Conservation (phyloP, 805 yeast genomes). For the Lachancea nothofagi region DNA sequence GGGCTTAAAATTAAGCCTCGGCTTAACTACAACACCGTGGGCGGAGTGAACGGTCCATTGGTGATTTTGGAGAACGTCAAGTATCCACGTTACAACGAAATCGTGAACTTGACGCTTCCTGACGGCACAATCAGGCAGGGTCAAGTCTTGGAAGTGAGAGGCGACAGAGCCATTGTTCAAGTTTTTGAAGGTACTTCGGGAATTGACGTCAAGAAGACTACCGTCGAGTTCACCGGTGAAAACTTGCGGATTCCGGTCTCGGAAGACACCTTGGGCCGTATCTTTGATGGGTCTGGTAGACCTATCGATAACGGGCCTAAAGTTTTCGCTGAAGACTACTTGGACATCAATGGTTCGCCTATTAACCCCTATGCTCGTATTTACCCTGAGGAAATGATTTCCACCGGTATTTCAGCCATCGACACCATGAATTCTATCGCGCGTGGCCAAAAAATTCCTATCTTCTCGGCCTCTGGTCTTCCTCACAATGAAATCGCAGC, state of each 20-base stretch:
- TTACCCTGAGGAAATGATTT: constrained; percentile 99
- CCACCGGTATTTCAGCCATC: constrained; percentile 97
- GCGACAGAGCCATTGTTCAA: constrained; percentile 95
- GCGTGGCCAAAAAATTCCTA: constrained; percentile 99
- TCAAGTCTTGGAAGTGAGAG: constrained; percentile 96
- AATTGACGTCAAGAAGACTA: constrained; percentile 95
- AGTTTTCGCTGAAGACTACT: constrained; percentile 96
- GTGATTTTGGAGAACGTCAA: constrained; percentile 84
- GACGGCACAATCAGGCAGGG: constrained; percentile 95
- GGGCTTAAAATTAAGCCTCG: constrained; percentile 91
- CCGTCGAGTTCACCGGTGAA: constrained; percentile 95
- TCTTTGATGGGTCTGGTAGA: constrained; percentile 98
- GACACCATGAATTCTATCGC: constrained; percentile 99
- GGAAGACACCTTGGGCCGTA: constrained; percentile 96
- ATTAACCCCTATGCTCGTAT: constrained; percentile 97
- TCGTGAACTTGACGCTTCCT: constrained; percentile 93
- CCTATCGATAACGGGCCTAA: constrained; percentile 98
- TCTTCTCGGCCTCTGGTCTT: constrained; percentile 97
- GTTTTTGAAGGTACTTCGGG: constrained; percentile 99
- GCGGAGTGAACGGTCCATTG: constrained; percentile 97
- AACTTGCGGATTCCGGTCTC: constrained; percentile 89
- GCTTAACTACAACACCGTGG: constrained; percentile 90
- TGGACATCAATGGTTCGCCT: constrained; percentile 98
- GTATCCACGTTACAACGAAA: constrained; percentile 89
- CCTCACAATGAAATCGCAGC: constrained; percentile 99